Evolutionary conservation across 805 yeast species (phyloP).

Genomic region (Komagataella populi): DNA sequence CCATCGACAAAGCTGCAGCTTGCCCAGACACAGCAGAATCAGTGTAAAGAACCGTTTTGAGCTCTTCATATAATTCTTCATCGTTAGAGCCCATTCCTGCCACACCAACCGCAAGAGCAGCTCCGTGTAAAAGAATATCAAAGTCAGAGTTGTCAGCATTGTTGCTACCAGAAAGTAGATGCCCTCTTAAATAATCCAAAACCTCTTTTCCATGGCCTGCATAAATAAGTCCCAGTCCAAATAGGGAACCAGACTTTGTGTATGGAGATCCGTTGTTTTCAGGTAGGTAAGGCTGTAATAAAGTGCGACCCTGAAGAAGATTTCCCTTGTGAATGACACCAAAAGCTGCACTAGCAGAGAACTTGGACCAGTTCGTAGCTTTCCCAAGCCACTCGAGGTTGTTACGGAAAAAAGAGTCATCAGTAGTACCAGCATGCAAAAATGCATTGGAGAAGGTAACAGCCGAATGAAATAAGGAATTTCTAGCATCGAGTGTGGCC

Average conservation of each 20-base stretch:
- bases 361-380: slow-evolving; percentile 98
- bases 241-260: slow-evolving; percentile 91
- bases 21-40: slow-evolving; percentile 93
- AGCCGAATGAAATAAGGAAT: slow-evolving; percentile 90
- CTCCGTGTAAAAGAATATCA: slow-evolving; percentile 89
- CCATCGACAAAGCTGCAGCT: slow-evolving; percentile 95
- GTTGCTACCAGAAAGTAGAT: slow-evolving; percentile 46
- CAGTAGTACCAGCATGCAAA: slow-evolving; percentile 93
- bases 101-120: slow-evolving; percentile 87
- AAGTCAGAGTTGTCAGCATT: slow-evolving; percentile 33
- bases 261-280: slow-evolving; percentile 69
- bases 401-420: slow-evolving; percentile 79
- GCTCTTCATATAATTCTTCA: slow-evolving; percentile 61
- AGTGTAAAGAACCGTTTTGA: slow-evolving; percentile 71
- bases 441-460: slow-evolving; percentile 91
- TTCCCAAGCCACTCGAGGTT: slow-evolving; percentile 93
- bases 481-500: slow-evolving; percentile 74
- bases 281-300: slow-evolving; percentile 85
- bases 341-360: slow-evolving; percentile 93
- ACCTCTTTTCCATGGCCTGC: slow-evolving; percentile 94
- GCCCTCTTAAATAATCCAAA: slow-evolving; percentile 62
- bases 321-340: slow-evolving; percentile 97
- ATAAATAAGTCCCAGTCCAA: slow-evolving; percentile 84
- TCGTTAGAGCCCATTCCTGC: slow-evolving; percentile 92
- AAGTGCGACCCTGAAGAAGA: slow-evolving; percentile 75